Percentiles rank a stretch among this genome's conserved stretches.
These are phyloP conservation scores for Bryum argenteum DNA, from an alignment of 225 moss, liverwort and hornwort genomes.

Conservation along the genomic window DNA sequence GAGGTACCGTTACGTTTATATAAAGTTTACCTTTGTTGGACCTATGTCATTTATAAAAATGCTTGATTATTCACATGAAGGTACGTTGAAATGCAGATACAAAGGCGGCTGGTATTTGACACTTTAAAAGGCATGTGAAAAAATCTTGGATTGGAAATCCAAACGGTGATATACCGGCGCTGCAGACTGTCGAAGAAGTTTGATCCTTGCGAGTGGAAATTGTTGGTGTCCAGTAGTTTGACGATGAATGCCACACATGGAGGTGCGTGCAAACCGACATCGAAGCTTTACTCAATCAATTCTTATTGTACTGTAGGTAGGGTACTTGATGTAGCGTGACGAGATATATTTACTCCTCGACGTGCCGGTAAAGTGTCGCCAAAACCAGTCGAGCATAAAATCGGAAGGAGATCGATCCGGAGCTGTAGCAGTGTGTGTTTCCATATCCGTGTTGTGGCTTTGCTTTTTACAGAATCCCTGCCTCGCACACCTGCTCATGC, in stretches of 20 bases:
- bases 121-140: no score
- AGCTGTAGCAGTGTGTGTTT: neutral
- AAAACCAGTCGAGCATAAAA: constrained; percentile 52
- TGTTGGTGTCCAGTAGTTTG: constrained; percentile 13
- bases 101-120: no score
- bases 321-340: constrained; percentile 91
- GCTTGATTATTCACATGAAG: no score
- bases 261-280: constrained; percentile 11
- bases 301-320: constrained; percentile 19
- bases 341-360: constrained; percentile 75
- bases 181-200: constrained; percentile 95
- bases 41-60: no score
- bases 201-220: constrained; percentile 60
- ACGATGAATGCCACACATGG: constrained; percentile 13
- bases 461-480: no score
- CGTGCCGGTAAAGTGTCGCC: constrained; percentile 98
- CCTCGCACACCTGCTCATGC: no score
- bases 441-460: no score
- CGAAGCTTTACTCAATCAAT: constrained; percentile 29
- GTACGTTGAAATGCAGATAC: no score
- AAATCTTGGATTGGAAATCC: no score
- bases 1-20: no score
- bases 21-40: no score
- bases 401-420: neutral
- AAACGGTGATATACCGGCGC: no score